Base-by-base conservation (phyloP, 805 yeast genomes). In the Candida quercuum region DNA sequence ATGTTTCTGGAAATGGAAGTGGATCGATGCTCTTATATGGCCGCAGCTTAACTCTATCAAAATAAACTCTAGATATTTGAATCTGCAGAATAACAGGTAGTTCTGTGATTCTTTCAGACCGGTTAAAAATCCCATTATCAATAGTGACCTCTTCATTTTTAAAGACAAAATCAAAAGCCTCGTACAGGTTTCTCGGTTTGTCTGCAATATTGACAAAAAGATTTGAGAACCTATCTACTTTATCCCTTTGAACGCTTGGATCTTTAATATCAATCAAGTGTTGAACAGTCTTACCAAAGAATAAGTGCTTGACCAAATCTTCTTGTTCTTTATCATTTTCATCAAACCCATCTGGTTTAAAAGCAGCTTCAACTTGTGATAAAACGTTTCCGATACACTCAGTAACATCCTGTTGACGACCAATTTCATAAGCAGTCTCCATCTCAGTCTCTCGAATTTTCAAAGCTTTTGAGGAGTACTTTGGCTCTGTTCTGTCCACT, bases 391-490 rank as follows among this genome's bases (percentile, higher is more conserved):
- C 95, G 52, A 91, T 88, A 59, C 98, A 91, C 57, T 93, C 99
- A 0, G 97, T 88, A 15, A 93, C 98, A 65, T 93, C 99, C 58
- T 93, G 99, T 57, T 93, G 99, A 46, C 95, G 70, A 3, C 96
- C 95, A 52, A 81, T 68, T 53, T 86, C 89, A 37, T 81, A 67
- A 0, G 93, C 80, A 49, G 80, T 74, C 40, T 78, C 88, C 60
- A 83, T 72, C 51, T 82, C 87, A 43, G 79, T 85, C 4, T 76
- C 62, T 34, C 61, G 60, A 14, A 63, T 59, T 28, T 56, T 57
- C 0, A 64, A 66, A 32, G 45, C 40, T 31, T 36, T 39, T 4
- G 23, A 29, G 9, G 23, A 19, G 6, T 56, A 47, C 29, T 40
- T 40, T 27, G 37, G 32, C 17, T 42, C 44, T 17, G 29, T 7